Conservation (phyloP, 805 yeast species). For the Cyberlindnera galapagoensis region DNA sequence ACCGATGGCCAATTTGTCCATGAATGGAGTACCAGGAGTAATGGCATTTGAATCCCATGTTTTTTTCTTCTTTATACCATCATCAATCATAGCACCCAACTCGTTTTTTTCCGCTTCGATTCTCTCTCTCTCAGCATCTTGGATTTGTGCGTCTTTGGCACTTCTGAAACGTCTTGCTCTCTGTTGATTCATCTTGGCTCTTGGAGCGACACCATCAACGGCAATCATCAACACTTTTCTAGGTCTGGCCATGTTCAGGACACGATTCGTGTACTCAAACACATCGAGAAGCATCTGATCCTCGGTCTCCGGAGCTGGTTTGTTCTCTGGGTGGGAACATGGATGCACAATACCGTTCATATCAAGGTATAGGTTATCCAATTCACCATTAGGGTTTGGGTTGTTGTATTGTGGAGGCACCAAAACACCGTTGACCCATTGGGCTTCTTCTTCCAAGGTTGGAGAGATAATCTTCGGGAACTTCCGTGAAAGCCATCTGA, state of each 20-base stretch:
- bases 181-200: conserved; percentile 98
- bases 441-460: conserved; percentile 68
- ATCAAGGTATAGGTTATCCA: conserved; percentile 88
- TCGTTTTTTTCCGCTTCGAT: conserved; percentile 24
- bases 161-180: conserved; percentile 89
- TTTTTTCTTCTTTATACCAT: conserved; percentile 62
- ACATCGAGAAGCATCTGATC: conserved; percentile 95
- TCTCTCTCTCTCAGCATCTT: conserved; percentile 61
- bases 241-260: conserved; percentile 90
- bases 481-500: conserved; percentile 89
- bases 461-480: conserved; percentile 94
- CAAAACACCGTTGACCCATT: conserved; percentile 50
- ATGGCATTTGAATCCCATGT: conserved; percentile 95
- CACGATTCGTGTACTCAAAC: conserved; percentile 88
- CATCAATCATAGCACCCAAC: conserved; percentile 65
- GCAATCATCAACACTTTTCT: conserved; percentile 90
- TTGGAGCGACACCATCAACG: conserved; percentile 98
- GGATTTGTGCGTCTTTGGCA: conserved; percentile 83
- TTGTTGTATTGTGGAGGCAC: conserved; percentile 62
- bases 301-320: conserved; percentile 93
- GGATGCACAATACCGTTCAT: conserved; percentile 99
- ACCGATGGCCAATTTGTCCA: conserved; percentile 81
- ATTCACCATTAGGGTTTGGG: conserved; percentile 92
- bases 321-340: conserved; percentile 95
- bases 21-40: conserved; percentile 98